These are phyloP conservation scores for Mycosarcoma maydis DNA, from an alignment of 1,284 basidiomycete species.

Conservation along the genomic window DNA sequence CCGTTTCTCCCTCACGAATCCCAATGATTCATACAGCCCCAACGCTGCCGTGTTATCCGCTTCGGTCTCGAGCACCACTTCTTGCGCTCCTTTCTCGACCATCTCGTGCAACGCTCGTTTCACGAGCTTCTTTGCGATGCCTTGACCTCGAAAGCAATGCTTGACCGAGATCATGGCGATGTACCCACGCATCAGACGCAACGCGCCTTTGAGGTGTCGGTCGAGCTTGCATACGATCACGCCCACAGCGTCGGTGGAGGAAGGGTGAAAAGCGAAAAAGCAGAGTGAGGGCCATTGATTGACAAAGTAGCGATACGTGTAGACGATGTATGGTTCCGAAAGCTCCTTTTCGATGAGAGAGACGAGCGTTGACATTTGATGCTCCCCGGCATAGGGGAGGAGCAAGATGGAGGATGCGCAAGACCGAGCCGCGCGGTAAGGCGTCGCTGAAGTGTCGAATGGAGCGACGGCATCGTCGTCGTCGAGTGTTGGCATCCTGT, in stretches of 20 bases:
- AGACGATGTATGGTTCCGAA: constrained; percentile 94
- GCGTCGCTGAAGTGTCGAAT: too few relatives aligned
- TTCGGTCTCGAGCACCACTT: constrained; percentile 96
- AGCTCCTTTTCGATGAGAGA: constrained; percentile 63
- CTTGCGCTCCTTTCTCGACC: constrained; percentile 81
- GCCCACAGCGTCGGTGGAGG: constrained; percentile 68
- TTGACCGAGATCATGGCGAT: constrained; percentile 85
- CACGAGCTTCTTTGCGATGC: constrained; percentile 67
- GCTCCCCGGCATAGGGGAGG: constrained; percentile 78
- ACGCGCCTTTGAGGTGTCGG: constrained; percentile 72
- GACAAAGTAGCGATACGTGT: constrained; percentile 77
- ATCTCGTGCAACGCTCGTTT: constrained; percentile 80
- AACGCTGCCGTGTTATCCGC: constrained; percentile 89
- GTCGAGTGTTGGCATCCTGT: too few relatives aligned
- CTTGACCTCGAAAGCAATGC: constrained; percentile 69
- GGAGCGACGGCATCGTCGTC: too few relatives aligned
- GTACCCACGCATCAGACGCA: constrained; percentile 82
- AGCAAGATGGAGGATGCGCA: too few relatives aligned
- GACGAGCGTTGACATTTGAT: constrained; percentile 64
- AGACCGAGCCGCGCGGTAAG: too few relatives aligned
- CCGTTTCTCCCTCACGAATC: constrained; percentile 95
- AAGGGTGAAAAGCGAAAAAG: constrained; percentile 73
- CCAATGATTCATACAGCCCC: constrained; percentile 86
- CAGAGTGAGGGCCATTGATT: constrained; percentile 94
- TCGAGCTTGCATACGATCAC: constrained; percentile 97